These are phyloP conservation scores for Picochlorum sp. DNA, from an alignment of 139 green algal species.

Conservation along the genomic window DNA sequence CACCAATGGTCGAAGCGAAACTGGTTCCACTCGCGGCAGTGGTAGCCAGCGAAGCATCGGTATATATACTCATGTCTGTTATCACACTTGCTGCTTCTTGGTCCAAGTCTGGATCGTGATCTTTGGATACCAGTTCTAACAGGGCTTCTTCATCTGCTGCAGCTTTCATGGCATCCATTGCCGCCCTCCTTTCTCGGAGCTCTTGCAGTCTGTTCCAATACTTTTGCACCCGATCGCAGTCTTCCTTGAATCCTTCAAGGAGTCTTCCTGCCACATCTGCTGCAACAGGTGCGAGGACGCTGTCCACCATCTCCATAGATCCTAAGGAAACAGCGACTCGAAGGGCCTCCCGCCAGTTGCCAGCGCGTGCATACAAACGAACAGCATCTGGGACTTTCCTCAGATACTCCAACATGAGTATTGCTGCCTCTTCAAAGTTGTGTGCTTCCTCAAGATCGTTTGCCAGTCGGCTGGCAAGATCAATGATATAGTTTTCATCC, in stretches of 20 bases:
- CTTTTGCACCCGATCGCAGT: slow-evolving; percentile 51
- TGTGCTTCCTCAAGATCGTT: slow-evolving; percentile 49
- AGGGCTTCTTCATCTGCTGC: slow-evolving; percentile 9
- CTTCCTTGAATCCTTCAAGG: slow-evolving; percentile 39
- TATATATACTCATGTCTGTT: slow-evolving; percentile 45
- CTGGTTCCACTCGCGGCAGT: background rate
- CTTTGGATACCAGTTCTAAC: slow-evolving; percentile 7
- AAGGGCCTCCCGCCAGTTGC: slow-evolving; percentile 46
- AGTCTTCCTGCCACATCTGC: slow-evolving; percentile 28
- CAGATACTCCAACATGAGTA: slow-evolving; percentile 55
- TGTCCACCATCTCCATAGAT: slow-evolving; percentile 41
- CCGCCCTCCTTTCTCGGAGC: slow-evolving; percentile 32
- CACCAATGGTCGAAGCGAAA: slow-evolving; percentile 32
- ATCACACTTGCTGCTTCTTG: slow-evolving; percentile 36
- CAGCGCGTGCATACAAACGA: slow-evolving; percentile 37
- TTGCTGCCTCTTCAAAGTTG: slow-evolving; percentile 48
- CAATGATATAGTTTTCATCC: slow-evolving; percentile 6
- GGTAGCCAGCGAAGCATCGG: slow-evolving; percentile 10
- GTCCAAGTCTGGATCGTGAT: slow-evolving; percentile 9
- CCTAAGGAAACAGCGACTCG: slow-evolving; percentile 14
- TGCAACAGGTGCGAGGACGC: slow-evolving; percentile 33
- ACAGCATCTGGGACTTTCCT: slow-evolving; percentile 56
- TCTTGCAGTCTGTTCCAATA: slow-evolving; percentile 64
- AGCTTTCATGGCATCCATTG: slow-evolving; percentile 1
- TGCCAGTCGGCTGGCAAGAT: slow-evolving; percentile 53